Conservation (phyloP, 202 grass and related monocot genomes). For the Bolboschoenoplectus hybrid region DNA sequence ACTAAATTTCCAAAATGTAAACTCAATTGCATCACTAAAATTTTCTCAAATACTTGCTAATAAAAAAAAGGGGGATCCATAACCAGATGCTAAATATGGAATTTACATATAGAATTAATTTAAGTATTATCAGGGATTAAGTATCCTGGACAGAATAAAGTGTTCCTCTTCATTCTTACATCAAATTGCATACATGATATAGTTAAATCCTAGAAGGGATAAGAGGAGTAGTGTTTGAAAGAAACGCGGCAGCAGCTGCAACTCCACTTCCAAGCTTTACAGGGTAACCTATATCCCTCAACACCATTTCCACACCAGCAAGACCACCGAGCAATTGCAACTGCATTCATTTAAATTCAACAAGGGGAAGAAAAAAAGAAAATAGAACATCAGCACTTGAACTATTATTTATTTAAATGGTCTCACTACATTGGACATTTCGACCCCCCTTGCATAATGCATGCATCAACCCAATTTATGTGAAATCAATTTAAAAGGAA, state of each 20-base stretch:
- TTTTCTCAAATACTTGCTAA: neutral
- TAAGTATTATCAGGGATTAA: constrained; percentile 32
- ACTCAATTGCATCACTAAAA: neutral
- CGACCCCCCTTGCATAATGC: neutral
- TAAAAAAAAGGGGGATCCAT: neutral
- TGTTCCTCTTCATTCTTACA: constrained; percentile 37
- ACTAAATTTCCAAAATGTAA: neutral
- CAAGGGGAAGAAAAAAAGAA: neutral
- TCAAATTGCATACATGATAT: constrained; percentile 27
- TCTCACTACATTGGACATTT: neutral
- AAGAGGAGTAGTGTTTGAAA: constrained; percentile 76
- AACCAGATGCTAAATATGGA: constrained; percentile 22
- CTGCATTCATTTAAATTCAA: constrained; percentile 45
- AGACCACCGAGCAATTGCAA: constrained; percentile 84
- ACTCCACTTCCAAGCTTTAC: constrained; percentile 95
- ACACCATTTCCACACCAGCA: constrained; percentile 91
- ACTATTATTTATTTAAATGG: neutral
- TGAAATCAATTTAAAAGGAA: neutral
- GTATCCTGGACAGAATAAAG: constrained; percentile 32
- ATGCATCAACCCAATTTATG: neutral
- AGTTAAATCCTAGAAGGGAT: constrained; percentile 86
- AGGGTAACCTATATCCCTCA: constrained; percentile 88
- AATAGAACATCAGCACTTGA: neutral
- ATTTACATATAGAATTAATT: constrained; percentile 35
- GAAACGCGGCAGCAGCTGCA: constrained; percentile 74